phyloP scores from a whole-genome alignment of 192 early-diverging fungal species.

The Geosiphon pyriformis region DNA sequence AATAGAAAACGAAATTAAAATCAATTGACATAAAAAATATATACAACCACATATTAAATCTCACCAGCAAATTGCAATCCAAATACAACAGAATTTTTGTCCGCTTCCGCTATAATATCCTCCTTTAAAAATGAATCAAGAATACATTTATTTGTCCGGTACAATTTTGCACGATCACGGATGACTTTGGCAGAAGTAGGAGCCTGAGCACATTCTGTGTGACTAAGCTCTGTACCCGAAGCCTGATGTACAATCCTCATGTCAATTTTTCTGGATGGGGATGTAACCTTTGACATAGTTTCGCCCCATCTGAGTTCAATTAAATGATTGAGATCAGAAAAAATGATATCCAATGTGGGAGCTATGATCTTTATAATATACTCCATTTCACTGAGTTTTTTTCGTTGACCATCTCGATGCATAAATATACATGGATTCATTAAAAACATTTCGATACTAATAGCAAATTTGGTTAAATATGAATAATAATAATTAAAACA shows the following conservation, averaged over 20 bases:
- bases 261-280: no score
- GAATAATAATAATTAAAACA: not conserved
- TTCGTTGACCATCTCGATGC: not conserved
- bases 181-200: not conserved
- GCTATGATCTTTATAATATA: not conserved
- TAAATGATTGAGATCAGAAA: not conserved
- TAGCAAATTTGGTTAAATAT: conserved; percentile 1
- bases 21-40: not conserved
- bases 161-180: not conserved
- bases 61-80: conserved; percentile 17
- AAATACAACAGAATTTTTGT: not conserved
- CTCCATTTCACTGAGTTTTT: conserved; percentile 1
- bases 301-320: not conserved
- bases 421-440: conserved; percentile 1
- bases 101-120: not conserved
- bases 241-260: not conserved
- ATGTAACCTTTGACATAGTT: no score
- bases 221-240: not conserved
- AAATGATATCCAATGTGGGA: not conserved
- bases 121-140: not conserved
- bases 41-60: not conserved
- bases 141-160: not conserved
- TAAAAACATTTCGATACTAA: conserved; percentile 5
- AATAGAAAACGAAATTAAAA: not conserved
- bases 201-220: not conserved